A percentile compares a stretch with the other conserved stretches of the same genome.
These are phyloP conservation scores for Pisolithus tinctorius DNA, from an alignment of 768 basidiomycete species.

Conservation along the genomic window DNA sequence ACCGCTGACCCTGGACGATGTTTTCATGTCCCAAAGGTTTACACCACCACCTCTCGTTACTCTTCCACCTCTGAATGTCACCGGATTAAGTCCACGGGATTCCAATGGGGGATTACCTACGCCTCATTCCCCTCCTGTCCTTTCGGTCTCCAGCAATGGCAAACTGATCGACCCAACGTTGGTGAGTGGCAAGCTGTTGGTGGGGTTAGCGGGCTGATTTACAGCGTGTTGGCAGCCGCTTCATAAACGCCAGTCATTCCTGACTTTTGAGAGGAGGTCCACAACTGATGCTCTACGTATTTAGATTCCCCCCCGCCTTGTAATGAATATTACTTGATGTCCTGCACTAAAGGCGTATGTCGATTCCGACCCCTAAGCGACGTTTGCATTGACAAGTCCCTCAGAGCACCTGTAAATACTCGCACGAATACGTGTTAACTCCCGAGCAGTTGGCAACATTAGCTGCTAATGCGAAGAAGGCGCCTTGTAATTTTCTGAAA, in stretches of 20 bases:
- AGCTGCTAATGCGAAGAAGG: conserved; percentile 74
- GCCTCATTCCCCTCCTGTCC: conserved; percentile 52
- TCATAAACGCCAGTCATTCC: conserved; percentile 58
- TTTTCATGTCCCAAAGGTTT: conserved; percentile 34
- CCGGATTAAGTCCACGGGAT: conserved; percentile 33
- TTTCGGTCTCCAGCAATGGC: conserved; percentile 18
- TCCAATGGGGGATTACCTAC: conserved; percentile 59
- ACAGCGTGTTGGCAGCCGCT: conserved; percentile 44
- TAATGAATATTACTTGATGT: conserved; percentile 80
- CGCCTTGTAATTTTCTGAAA: conserved; percentile 80
- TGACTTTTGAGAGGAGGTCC: not conserved
- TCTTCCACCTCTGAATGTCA: conserved; percentile 42
- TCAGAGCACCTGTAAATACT: conserved; percentile 72
- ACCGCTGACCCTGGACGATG: conserved; percentile 43
- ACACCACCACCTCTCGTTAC: conserved; percentile 28
- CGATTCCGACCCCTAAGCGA: not conserved
- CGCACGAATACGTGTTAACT: conserved; percentile 71
- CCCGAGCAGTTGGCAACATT: conserved; percentile 66
- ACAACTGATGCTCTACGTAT: conserved; percentile 5
- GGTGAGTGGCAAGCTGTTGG: conserved; percentile 31
- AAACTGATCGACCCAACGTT: conserved; percentile 55
- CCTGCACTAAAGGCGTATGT: conserved; percentile 70
- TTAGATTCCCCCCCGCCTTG: conserved; percentile 79
- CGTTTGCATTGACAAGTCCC: conserved; percentile 9
- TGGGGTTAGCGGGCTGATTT: conserved; percentile 1